phyloP scores from a whole-genome alignment of 345 rosid species.

The Sisymbrium irio region DNA sequence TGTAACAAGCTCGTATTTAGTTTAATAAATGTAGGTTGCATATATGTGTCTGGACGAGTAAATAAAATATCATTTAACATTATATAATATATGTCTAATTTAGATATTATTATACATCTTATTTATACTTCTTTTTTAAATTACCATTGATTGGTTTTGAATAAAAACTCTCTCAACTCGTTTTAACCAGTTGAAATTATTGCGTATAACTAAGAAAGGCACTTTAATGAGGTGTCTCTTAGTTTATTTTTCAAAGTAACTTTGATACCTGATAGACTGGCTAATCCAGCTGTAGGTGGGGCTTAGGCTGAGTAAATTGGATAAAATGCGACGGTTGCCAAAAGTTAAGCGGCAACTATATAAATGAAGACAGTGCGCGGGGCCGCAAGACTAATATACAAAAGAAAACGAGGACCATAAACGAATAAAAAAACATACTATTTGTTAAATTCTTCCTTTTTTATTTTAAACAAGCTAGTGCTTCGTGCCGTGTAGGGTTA shows the following conservation, averaged over 20 bases:
- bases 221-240: background rate
- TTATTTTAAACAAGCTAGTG: slow-evolving; percentile 18
- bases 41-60: background rate
- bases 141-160: too few species aligned
- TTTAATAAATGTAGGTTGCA: background rate
- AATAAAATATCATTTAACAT: too few species aligned
- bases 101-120: too few species aligned
- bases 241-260: background rate
- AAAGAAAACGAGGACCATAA: slow-evolving; percentile 10
- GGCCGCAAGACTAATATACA: slow-evolving; percentile 6
- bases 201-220: background rate
- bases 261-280: background rate
- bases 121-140: too few species aligned
- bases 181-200: background rate
- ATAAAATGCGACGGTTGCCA: background rate
- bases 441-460: background rate
- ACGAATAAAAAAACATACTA: background rate
- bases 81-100: too few species aligned
- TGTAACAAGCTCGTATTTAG: background rate
- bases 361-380: background rate
- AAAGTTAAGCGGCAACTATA: slow-evolving; percentile 13
- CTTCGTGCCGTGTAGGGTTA: slow-evolving; percentile 33
- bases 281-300: background rate
- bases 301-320: background rate
- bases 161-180: background rate